Percentiles rank a stretch among this genome's conserved stretches.
Conservation (phyloP, 371 early-diverging fungal genomes). For the Apophysomyces elegans region DNA sequence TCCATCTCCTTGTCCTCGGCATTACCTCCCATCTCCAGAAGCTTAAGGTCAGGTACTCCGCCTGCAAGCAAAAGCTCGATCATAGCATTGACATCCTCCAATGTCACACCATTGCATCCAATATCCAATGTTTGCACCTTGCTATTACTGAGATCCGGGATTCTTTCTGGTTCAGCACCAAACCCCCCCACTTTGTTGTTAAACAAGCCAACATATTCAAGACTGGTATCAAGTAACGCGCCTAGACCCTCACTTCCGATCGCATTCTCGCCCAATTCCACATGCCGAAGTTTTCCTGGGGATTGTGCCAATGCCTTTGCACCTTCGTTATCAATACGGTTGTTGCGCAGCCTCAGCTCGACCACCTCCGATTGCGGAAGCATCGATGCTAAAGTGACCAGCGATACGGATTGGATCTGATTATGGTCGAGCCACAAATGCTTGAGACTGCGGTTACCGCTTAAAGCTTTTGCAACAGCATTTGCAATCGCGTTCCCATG, state of each 20-base stretch:
- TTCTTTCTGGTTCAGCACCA: slow-evolving; percentile 36
- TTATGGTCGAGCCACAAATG: slow-evolving; percentile 57
- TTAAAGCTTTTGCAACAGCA: slow-evolving; percentile 34
- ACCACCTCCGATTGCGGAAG: slow-evolving; percentile 17
- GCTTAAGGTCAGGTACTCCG: slow-evolving; percentile 47
- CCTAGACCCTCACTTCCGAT: slow-evolving; percentile 51
- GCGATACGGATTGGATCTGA: slow-evolving; percentile 26
- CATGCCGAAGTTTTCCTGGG: slow-evolving; percentile 18
- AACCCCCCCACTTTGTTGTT: slow-evolving; percentile 52
- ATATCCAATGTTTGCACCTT: slow-evolving; percentile 49
- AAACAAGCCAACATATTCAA: slow-evolving; percentile 56
- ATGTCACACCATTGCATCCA: slow-evolving; percentile 57
- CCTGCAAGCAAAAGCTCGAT: slow-evolving; percentile 47
- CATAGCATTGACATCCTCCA: slow-evolving; percentile 51
- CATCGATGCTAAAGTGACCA: slow-evolving; percentile 19
- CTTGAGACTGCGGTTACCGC: slow-evolving; percentile 36
- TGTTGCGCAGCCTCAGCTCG: slow-evolving; percentile 54
- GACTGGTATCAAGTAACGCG: slow-evolving; percentile 34
- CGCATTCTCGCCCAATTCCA: slow-evolving; percentile 58
- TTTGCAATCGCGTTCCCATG: slow-evolving; percentile 53
- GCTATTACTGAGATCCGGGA: slow-evolving; percentile 39
- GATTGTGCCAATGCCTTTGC: slow-evolving; percentile 37
- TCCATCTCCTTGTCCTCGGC: slow-evolving; percentile 47
- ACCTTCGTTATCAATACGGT: slow-evolving; percentile 58
- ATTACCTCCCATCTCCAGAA: slow-evolving; percentile 67